Conservation (phyloP, 768 basidiomycete genomes). For the Collybia mongolica region DNA sequence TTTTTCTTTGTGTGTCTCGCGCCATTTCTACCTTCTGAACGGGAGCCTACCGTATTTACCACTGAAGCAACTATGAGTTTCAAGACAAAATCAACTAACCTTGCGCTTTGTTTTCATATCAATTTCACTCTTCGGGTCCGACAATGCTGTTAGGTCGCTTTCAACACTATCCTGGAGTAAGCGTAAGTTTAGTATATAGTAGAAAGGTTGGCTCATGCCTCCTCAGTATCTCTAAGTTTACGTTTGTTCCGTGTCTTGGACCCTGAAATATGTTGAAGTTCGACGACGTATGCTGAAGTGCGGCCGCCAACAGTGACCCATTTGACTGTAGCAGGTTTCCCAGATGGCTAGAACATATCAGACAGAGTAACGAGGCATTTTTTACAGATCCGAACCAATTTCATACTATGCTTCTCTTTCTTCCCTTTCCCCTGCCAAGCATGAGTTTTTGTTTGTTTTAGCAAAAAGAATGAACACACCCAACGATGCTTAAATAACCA, state of each 20-base stretch:
- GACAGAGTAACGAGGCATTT: not conserved
- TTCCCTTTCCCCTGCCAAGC: slow-evolving; percentile 55
- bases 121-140: slow-evolving; percentile 17
- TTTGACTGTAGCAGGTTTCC: slow-evolving; percentile 67
- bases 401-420: slow-evolving; percentile 43
- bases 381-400: slow-evolving; percentile 38
- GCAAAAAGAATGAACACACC: slow-evolving; percentile 32
- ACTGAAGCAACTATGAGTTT: no score
- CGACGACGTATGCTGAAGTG: slow-evolving; percentile 69
- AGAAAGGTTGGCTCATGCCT: not conserved
- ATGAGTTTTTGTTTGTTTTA: not conserved
- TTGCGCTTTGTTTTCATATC: slow-evolving; percentile 6
- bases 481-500: slow-evolving; percentile 73
- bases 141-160: slow-evolving; percentile 18
- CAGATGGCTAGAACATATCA: slow-evolving; percentile 51
- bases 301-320: slow-evolving; percentile 77
- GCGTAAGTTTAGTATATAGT: not conserved
- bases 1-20: not conserved
- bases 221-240: not conserved
- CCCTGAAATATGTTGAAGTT: slow-evolving; percentile 48
- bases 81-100: slow-evolving; percentile 1
- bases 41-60: not conserved
- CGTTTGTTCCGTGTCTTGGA: not conserved
- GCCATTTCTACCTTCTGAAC: not conserved
- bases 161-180: slow-evolving; percentile 9